Evolutionary conservation across 202 grass and related monocot species (phyloP).

Genomic region (Bolboschoenoplectus hybrid): DNA sequence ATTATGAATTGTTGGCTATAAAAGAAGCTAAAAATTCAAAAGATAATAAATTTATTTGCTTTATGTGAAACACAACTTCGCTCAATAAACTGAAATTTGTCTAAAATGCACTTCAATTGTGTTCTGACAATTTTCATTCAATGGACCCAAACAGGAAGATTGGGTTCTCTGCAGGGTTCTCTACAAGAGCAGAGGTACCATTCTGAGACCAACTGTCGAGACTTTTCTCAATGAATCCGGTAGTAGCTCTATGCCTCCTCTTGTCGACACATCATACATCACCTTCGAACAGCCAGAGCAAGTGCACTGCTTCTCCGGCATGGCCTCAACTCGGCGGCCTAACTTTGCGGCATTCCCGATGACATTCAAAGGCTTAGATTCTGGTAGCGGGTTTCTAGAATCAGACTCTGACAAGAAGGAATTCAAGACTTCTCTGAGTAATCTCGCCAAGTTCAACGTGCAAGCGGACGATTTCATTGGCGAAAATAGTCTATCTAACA

Average conservation of each 20-base stretch:
- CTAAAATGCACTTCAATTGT: background rate
- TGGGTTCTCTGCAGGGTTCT: constrained; percentile 86
- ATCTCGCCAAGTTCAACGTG: constrained; percentile 36
- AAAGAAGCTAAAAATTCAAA: background rate
- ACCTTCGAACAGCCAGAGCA: constrained; percentile 39
- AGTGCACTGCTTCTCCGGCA: constrained; percentile 39
- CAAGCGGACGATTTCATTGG: constrained; percentile 39
- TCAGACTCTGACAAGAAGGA: constrained; percentile 37
- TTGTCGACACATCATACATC: constrained; percentile 37
- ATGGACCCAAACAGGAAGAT: constrained; percentile 57
- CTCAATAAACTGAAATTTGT: background rate
- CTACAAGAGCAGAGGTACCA: constrained; percentile 48
- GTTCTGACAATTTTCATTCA: constrained; percentile 14
- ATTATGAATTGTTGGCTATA: background rate
- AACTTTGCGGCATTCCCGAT: background rate
- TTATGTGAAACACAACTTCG: background rate
- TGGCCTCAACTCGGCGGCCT: background rate
- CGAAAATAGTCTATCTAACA: constrained; percentile 20
- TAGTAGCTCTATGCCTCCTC: constrained; percentile 35
- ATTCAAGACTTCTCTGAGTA: constrained; percentile 30
- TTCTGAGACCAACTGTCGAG: constrained; percentile 1
- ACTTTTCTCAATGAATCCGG: constrained; percentile 23
- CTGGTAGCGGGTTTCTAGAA: constrained; percentile 28
- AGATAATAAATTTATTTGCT: background rate
- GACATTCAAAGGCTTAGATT: constrained; percentile 28